Conservation (phyloP, 2,329 filamentous ascomycete genomes). For the Magnaporthales sp. region DNA sequence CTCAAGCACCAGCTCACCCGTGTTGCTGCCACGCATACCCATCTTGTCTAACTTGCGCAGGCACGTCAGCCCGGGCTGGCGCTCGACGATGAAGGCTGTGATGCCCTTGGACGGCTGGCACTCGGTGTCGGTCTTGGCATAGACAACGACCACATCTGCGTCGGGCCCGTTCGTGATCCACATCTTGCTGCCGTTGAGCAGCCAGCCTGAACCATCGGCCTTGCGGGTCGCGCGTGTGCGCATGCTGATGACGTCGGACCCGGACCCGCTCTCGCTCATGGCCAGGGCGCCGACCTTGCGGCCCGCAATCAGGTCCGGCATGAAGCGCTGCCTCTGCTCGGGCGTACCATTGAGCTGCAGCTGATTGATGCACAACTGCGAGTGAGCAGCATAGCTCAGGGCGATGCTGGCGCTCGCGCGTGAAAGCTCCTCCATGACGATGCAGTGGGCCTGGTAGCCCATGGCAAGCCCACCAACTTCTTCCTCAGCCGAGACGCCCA, state of each 20-base stretch:
- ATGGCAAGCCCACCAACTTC: constrained; percentile 81
- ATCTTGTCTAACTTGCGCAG: constrained; percentile 93
- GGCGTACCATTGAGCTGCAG: constrained; percentile 77
- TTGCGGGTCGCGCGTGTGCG: constrained; percentile 66
- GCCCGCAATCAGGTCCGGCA: constrained; percentile 75
- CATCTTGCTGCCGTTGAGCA: constrained; percentile 91
- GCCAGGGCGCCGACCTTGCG: constrained; percentile 78
- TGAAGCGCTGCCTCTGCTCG: constrained; percentile 71
- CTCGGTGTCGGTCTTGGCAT: constrained; percentile 83
- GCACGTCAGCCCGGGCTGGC: constrained; percentile 70
- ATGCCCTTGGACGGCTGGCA: constrained; percentile 71
- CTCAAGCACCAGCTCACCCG: constrained; percentile 87
- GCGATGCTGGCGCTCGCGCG: constrained; percentile 77
- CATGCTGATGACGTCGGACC: constrained; percentile 94
- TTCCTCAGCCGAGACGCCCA: constrained; percentile 90
- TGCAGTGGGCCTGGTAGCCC: constrained; percentile 94
- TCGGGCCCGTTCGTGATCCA: constrained; percentile 99
- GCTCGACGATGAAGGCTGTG: constrained; percentile 86
- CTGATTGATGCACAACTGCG: constrained; percentile 94
- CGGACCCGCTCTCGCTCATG: constrained; percentile 89
- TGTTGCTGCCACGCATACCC: constrained; percentile 95
- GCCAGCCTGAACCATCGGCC: constrained; percentile 76
- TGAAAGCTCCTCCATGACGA: constrained; percentile 92
- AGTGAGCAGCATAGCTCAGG: constrained; percentile 91
- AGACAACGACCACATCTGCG: constrained; percentile 89